phyloP scores from a whole-genome alignment of 371 early-diverging fungal species.

The Batkoa obscura region DNA sequence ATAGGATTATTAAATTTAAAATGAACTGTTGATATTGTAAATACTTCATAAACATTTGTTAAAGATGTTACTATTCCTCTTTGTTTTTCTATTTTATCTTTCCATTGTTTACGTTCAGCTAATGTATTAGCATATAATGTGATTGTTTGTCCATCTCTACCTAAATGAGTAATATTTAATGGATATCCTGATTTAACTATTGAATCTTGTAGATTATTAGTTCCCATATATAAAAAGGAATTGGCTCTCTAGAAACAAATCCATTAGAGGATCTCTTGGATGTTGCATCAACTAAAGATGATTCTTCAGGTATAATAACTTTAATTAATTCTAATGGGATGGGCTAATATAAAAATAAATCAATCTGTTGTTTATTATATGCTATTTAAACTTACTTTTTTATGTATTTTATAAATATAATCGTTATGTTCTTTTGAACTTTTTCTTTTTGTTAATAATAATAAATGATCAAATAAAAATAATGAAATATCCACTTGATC shows the following conservation, averaged over 20 bases:
- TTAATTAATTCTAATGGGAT: constrained; percentile 56
- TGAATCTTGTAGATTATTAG: constrained; percentile 12
- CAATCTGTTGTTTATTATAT: too few species aligned
- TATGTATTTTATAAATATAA: constrained; percentile 41
- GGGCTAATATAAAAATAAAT: too few species aligned
- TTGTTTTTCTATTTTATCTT: constrained; percentile 56
- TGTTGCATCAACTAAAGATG: constrained; percentile 6
- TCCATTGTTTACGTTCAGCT: constrained; percentile 62
- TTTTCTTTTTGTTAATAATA: constrained; percentile 56
- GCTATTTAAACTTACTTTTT: constrained; percentile 18
- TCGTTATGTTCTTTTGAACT: constrained; percentile 26
- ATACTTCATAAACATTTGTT: constrained; percentile 34
- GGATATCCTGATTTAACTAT: constrained; percentile 23
- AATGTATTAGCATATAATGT: constrained; percentile 50
- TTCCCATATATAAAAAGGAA: constrained; percentile 17
- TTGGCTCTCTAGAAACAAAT: constrained; percentile 11
- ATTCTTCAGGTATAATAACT: constrained; percentile 36
- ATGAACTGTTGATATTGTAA: constrained; percentile 18
- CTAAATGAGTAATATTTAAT: constrained; percentile 55
- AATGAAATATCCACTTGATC: constrained; percentile 47
- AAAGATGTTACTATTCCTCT: constrained; percentile 28
- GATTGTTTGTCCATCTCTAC: constrained; percentile 36
- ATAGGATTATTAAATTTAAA: constrained; percentile 34
- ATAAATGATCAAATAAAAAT: constrained; percentile 68
- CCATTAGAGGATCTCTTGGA: constrained; percentile 3